Conservation (phyloP, 441 rosid genomes). For the Aleurites moluccanus region DNA sequence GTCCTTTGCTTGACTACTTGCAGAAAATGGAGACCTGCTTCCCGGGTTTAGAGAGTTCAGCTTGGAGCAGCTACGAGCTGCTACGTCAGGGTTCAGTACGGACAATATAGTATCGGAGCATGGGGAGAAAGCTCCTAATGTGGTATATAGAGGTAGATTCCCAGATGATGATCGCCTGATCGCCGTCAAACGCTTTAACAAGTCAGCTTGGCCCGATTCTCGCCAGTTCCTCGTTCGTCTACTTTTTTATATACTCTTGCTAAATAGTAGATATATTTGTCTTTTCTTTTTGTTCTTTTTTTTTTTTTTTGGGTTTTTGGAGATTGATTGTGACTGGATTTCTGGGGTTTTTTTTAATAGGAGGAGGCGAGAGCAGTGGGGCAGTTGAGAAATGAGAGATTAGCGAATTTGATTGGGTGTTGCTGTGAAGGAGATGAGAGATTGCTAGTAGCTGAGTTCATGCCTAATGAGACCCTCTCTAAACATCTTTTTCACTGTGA, state of each 20-base stretch:
- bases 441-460: conserved; percentile 92
- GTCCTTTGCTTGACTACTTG: conserved; percentile 10
- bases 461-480: conserved; percentile 92
- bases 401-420: conserved; percentile 84
- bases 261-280: not conserved
- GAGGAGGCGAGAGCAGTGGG: conserved; percentile 93
- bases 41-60: conserved; percentile 76
- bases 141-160: conserved; percentile 75
- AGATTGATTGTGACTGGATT: conserved; percentile 12
- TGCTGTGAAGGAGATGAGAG: conserved; percentile 96
- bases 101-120: conserved; percentile 92
- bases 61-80: conserved; percentile 73
- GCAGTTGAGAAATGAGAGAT: conserved; percentile 70
- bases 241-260: conserved; percentile 10
- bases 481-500: conserved; percentile 94
- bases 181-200: conserved; percentile 83
- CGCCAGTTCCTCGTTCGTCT: conserved; percentile 82
- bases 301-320: not conserved
- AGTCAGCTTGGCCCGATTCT: conserved; percentile 94
- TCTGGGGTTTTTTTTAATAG: conserved; percentile 42
- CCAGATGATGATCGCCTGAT: conserved; percentile 60
- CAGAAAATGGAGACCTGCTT: conserved; percentile 66
- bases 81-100: conserved; percentile 68
- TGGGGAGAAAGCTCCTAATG: conserved; percentile 95
- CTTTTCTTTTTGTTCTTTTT: too few relatives aligned